These are phyloP conservation scores for Tolypocladium capitatum DNA, from an alignment of 2,329 filamentous ascomycete genomes.

Conservation along the genomic window DNA sequence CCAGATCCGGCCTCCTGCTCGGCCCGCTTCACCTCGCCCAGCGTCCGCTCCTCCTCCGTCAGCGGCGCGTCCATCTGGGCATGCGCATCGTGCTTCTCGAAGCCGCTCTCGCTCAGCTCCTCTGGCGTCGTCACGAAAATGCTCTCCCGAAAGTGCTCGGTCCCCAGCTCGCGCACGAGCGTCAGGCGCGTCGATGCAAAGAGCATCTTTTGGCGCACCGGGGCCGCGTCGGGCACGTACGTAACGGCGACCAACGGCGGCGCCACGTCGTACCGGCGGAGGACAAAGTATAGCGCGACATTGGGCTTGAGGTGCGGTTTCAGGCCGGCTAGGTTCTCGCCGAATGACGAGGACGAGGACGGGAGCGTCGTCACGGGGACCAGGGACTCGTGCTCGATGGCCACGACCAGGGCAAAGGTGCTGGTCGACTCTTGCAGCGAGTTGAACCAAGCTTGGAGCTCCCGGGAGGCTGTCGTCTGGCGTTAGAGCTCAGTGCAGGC, in stretches of 20 bases:
- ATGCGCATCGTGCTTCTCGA: slow-evolving; percentile 60
- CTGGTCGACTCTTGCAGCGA: slow-evolving; percentile 46
- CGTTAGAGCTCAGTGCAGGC: neutral
- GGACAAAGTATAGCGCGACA: slow-evolving; percentile 59
- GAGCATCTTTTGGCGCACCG: slow-evolving; percentile 76
- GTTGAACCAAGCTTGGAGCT: slow-evolving; percentile 64
- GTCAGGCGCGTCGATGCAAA: slow-evolving; percentile 68
- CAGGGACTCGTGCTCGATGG: slow-evolving; percentile 57
- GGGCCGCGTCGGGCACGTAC: slow-evolving; percentile 66
- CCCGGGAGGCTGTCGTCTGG: slow-evolving; percentile 53
- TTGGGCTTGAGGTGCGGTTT: slow-evolving; percentile 50
- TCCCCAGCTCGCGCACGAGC: slow-evolving; percentile 61
- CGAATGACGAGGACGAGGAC: slow-evolving; percentile 43
- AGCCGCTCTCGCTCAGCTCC: slow-evolving; percentile 58
- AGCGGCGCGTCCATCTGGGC: slow-evolving; percentile 51
- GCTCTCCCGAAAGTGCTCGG: slow-evolving; percentile 65
- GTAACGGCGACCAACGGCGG: slow-evolving; percentile 57
- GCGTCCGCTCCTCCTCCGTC: slow-evolving; percentile 62
- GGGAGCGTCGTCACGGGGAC: slow-evolving; percentile 43
- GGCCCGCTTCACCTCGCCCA: slow-evolving; percentile 60
- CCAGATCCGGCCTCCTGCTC: slow-evolving; percentile 63
- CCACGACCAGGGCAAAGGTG: slow-evolving; percentile 58
- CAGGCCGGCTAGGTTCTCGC: slow-evolving; percentile 49
- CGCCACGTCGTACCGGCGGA: slow-evolving; percentile 49
- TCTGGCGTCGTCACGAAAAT: slow-evolving; percentile 58